phyloP scores from a whole-genome alignment of 1,284 basidiomycete genomes.

The Malassezia cuniculi region DNA sequence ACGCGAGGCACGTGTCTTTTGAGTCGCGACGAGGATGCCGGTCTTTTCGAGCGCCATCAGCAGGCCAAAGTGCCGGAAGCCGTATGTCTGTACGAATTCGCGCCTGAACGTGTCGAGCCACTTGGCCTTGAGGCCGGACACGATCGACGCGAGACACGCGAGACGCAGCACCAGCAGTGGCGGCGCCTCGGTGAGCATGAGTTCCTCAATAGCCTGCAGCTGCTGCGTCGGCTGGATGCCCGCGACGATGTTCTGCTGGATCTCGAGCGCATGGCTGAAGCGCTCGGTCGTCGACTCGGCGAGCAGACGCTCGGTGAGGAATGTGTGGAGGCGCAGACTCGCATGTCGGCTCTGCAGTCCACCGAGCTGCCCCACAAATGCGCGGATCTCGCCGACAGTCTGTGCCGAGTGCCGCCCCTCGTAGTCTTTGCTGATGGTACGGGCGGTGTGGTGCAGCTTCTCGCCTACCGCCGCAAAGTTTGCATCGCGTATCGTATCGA shows the following conservation, averaged over 20 bases:
- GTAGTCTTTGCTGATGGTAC: conserved; percentile 77
- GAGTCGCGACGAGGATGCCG: conserved; percentile 50
- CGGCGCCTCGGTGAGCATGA: conserved; percentile 27
- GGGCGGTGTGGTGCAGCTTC: conserved; percentile 67
- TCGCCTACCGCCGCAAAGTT: conserved; percentile 89
- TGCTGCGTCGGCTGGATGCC: conserved; percentile 26
- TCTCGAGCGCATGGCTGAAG: conserved; percentile 83
- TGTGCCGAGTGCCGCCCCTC: conserved; percentile 70
- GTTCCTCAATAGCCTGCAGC: conserved; percentile 31
- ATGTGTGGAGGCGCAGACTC: conserved; percentile 74
- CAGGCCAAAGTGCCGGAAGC: conserved; percentile 74
- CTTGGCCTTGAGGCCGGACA: conserved; percentile 79
- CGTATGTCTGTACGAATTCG: conserved; percentile 87
- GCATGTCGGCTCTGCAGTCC: conserved; percentile 84
- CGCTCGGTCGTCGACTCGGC: conserved; percentile 62
- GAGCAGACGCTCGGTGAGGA: conserved; percentile 78
- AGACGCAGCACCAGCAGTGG: conserved; percentile 52
- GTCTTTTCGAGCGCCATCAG: conserved; percentile 66
- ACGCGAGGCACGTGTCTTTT: conserved; percentile 5
- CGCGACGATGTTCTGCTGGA: conserved; percentile 89
- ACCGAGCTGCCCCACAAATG: conserved; percentile 87
- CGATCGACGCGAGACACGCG: conserved; percentile 71
- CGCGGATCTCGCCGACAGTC: conserved; percentile 77
- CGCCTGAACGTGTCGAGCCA: conserved; percentile 73
- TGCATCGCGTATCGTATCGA: conserved; percentile 69